These are phyloP conservation scores for Trichoderma hamatum DNA, from an alignment of 2,329 filamentous ascomycete species.

Conservation along the genomic window DNA sequence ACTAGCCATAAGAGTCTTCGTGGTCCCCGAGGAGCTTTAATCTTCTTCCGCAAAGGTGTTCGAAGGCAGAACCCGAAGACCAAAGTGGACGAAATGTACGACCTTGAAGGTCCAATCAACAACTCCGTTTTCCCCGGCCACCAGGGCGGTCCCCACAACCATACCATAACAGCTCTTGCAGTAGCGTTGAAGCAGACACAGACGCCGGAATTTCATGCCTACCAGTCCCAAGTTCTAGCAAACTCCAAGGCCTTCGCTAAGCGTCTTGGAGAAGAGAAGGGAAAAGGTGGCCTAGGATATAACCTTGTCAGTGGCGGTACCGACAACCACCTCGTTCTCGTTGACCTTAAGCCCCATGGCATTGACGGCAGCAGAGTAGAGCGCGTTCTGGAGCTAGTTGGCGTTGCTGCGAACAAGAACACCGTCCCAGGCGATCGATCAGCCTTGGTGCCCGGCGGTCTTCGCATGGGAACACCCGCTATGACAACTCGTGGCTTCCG, in stretches of 20 bases:
- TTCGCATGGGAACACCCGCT: slow-evolving; percentile 92
- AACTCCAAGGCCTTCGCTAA: slow-evolving; percentile 88
- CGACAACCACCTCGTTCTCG: slow-evolving; percentile 93
- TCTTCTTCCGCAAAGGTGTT: slow-evolving; percentile 96
- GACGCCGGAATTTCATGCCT: slow-evolving; percentile 84
- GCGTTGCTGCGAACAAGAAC: slow-evolving; percentile 99
- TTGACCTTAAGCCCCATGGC: slow-evolving; percentile 85
- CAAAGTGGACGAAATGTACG: slow-evolving; percentile 82
- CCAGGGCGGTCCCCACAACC: slow-evolving; percentile 97
- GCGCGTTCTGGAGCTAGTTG: slow-evolving; percentile 85
- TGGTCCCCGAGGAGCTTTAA: slow-evolving; percentile 93
- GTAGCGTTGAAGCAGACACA: slow-evolving; percentile 95
- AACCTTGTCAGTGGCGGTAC: slow-evolving; percentile 91
- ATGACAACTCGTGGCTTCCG: slow-evolving; percentile 97
- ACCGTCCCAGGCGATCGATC: slow-evolving; percentile 95
- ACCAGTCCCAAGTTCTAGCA: slow-evolving; percentile 85
- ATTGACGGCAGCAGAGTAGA: slow-evolving; percentile 91
- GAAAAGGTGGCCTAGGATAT: slow-evolving; percentile 79
- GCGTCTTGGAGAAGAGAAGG: slow-evolving; percentile 66
- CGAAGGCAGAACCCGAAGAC: slow-evolving; percentile 81
- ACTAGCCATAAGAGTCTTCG: slow-evolving; percentile 98
- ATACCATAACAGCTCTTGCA: slow-evolving; percentile 94
- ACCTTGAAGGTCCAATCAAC: slow-evolving; percentile 93
- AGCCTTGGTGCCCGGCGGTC: slow-evolving; percentile 86
- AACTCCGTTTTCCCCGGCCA: slow-evolving; percentile 96